Base-by-base conservation (phyloP, 2,329 filamentous ascomycete species). In the Penicillium sp. region DNA sequence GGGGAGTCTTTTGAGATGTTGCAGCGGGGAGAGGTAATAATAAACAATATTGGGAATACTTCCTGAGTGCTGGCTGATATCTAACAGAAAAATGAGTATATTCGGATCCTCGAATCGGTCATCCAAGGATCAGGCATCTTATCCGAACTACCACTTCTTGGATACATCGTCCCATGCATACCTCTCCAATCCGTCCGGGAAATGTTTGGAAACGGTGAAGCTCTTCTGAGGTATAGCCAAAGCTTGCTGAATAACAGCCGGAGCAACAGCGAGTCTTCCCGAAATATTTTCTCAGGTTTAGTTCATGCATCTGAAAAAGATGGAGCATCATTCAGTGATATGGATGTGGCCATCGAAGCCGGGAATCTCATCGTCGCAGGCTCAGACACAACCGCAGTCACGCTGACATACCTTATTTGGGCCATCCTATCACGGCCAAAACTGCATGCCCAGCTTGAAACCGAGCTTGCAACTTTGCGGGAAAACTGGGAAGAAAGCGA, bases 371-470 rank as follows among this genome's bases (percentile, higher is more conserved):
- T 83, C 31, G 58, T 79, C 3, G 81, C 80, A 0, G 81, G 81
- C 1, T 78, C 72, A 16, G 80, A 83, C 56, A 84, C 81, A 0
- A 82, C 80, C 0, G 76, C 80, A 0, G 71, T 75, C 19, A 78
- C 78, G 0, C 59, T 83, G 33, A 83, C 80, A 0, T 83, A 81
- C 54, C 65, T 81, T 5, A 39, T 37, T 19, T 50, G 47, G 47
- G 47, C 47, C 2, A 23, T 50, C 14, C 21, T 50, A 5, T 37
- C 29, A 4, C 46, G 14, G 1, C 47, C 31, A 16, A 14, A 37
- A 37, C 13, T 50, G 4, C 47, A 19, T 13, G 14, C 47, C 1
- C 10, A 50, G 23, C 6, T 50, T 3, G 1, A 19, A 4, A 10
- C 6, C 25, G 37, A 51, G 26, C 37, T 51, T 8, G 16, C 35